phyloP scores from a whole-genome alignment of 768 basidiomycete genomes.

The Termitomyces sp. region DNA sequence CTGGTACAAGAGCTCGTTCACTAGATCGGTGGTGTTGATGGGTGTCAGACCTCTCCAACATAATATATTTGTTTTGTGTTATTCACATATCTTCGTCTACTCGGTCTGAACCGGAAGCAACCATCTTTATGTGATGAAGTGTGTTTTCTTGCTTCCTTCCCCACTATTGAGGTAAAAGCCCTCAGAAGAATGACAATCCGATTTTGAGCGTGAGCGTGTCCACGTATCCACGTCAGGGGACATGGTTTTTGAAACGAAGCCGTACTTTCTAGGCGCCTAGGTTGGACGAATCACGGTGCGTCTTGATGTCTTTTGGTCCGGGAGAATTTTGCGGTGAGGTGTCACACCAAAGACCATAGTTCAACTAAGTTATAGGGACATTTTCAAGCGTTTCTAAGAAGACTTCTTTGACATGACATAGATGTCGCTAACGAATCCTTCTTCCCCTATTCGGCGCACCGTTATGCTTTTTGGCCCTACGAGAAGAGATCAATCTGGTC shows the following conservation, averaged over 20 bases:
- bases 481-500: neutral
- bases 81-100: neutral
- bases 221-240: neutral
- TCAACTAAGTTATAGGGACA: neutral
- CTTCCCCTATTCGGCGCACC: neutral
- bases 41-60: constrained; percentile 71
- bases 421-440: neutral
- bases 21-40: constrained; percentile 42
- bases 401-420: constrained; percentile 1
- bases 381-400: neutral
- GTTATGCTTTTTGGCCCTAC: neutral
- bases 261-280: neutral
- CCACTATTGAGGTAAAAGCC: neutral
- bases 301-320: too few relatives aligned
- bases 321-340: too few relatives aligned
- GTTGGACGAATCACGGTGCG: neutral
- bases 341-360: neutral
- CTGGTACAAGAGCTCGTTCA: constrained; percentile 59
- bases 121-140: too few relatives aligned
- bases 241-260: neutral
- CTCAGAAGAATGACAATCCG: neutral
- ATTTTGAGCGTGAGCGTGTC: neutral
- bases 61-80: neutral
- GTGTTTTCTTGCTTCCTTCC: neutral
- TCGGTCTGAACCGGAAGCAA: neutral